Evolutionary conservation across 2,329 filamentous ascomycete species (phyloP).

Genomic region (Pseudocercospora macadamiae): DNA sequence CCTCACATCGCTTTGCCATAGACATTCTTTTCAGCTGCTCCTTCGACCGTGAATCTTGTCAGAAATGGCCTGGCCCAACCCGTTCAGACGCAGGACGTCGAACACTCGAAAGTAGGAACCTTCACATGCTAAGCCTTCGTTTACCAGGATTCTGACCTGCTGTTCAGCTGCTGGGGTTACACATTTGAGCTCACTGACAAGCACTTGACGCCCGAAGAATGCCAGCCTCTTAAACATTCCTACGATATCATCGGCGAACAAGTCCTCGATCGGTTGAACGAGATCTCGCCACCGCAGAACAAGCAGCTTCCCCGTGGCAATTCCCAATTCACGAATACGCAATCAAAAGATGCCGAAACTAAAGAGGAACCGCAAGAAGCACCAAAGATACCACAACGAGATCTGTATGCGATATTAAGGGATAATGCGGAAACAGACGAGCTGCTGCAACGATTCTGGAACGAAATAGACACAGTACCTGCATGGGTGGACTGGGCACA

Average conservation of each 20-base stretch:
- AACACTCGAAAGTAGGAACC: conserved; percentile 47
- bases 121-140: conserved; percentile 10
- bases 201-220: conserved; percentile 64
- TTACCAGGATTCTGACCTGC: conserved; percentile 10
- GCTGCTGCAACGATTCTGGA: conserved; percentile 64
- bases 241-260: conserved; percentile 72
- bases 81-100: conserved; percentile 45
- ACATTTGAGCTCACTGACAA: conserved; percentile 69
- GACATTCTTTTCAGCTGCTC: neutral
- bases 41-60: neutral
- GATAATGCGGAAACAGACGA: conserved; percentile 62
- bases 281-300: conserved; percentile 57
- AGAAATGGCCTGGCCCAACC: conserved; percentile 48
- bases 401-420: conserved; percentile 65
- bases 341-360: conserved; percentile 24
- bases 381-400: conserved; percentile 47
- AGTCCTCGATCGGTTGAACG: conserved; percentile 65
- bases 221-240: conserved; percentile 62
- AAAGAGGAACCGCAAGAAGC: conserved; percentile 26
- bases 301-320: conserved; percentile 45
- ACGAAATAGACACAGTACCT: conserved; percentile 67
- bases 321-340: conserved; percentile 27
- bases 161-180: conserved; percentile 63
- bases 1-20: neutral
- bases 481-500: conserved; percentile 79